Evolutionary conservation across 768 basidiomycete species (phyloP), one percentile per base, ranked within the genome.

Genomic region (Leccinellum luteum): DNA sequence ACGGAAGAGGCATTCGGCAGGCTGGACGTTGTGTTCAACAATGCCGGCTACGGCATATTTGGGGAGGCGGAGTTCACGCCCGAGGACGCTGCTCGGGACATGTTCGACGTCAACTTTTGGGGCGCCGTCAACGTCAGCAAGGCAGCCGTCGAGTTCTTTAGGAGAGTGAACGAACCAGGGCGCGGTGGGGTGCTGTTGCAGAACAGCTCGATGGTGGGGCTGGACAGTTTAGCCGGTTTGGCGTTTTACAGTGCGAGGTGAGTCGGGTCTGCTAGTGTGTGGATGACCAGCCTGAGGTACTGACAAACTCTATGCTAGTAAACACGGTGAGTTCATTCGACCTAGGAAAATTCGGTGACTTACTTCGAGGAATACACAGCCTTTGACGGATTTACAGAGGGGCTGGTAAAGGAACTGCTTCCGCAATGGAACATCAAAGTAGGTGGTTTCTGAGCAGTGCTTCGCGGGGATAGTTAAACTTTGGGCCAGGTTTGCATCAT

Each of bases 81-180:
- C 25, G 56, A 64, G 25, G 63, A 63, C 3, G 27, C 17, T 0
- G 73, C 71, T 6, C 57, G 56, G 1, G 56, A 48, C 0, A 12
- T 68, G 60, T 70, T 72, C 14, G 65, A 72, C 0, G 66, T 67
- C 3, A 72, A 73, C 32, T 64, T 70, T 35, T 70, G 65, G 70
- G 65, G 68, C 2, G 65, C 63, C 1, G 62, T 64, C 7, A 66
- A 68, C 28, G 69, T 76, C 15, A 64, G 61, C 30, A 61, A 45
- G 38, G 63, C 68, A n/a, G 61, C 67, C 7, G 44, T 75, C 43
- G 47, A 55, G 38, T 67, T 68, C 49, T 75, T 79, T 54, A 64
- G 75, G 7, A 68, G 74, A 31, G 67, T 64, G 23, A 77, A 77
- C 55, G 68, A 61, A 43, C 75, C 74, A 1, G 59, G 61, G 6